Conservation (phyloP, 345 rosid genomes). For the Brassica rapa region DNA sequence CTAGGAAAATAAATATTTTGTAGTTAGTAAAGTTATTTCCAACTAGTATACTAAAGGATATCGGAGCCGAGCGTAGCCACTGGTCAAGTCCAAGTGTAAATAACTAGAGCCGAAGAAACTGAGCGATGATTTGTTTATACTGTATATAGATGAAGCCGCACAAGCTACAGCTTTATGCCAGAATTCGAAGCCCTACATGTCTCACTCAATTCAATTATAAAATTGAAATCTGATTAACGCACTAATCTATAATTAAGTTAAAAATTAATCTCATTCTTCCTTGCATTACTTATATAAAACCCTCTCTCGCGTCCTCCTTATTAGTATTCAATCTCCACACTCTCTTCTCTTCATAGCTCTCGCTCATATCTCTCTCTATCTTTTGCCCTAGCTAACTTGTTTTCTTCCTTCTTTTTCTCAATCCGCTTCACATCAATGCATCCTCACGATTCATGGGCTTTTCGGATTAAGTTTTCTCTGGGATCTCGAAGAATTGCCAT, state of each 20-base stretch:
- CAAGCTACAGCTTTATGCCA: conserved; percentile 16
- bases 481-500: neutral
- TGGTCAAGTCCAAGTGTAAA: neutral
- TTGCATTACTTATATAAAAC: conserved; percentile 37
- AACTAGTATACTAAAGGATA: neutral
- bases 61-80: neutral
- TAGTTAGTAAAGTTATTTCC: too few relatives aligned
- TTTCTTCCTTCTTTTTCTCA: neutral
- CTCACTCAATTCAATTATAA: neutral
- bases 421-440: neutral
- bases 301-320: conserved; percentile 16
- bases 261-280: conserved; percentile 22
- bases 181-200: conserved; percentile 22
- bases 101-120: neutral
- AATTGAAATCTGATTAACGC: conserved; percentile 18
- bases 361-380: too few relatives aligned
- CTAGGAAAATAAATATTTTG: neutral
- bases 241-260: conserved; percentile 21
- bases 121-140: neutral
- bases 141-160: neutral
- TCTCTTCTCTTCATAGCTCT: too few relatives aligned
- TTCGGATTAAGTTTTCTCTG: neutral
- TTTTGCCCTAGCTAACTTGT: conserved; percentile 28
- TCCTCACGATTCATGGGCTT: neutral
- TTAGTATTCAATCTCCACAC: neutral